Evolutionary conservation across 2,329 filamentous ascomycete genomes (phyloP), one percentile per base, ranked within the genome.

Genomic region (Pseudocercospora eumusae): DNA sequence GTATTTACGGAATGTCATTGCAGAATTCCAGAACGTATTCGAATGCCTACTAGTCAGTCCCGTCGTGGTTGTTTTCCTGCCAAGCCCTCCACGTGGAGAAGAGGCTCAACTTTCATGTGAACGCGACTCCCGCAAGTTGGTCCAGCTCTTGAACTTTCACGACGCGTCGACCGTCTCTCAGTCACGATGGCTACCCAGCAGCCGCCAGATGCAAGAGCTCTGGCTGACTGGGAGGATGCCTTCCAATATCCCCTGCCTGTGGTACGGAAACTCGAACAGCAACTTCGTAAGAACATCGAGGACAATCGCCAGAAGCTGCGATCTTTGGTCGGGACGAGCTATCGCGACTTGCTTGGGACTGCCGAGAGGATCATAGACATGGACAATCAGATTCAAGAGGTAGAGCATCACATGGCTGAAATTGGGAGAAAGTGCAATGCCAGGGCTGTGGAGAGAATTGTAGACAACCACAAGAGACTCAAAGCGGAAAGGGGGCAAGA

Each of bases 361-460:
- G 93, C 93, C 59, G 93, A 97, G 77, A 88, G 88, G n/a, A 98
- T 98, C 68, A 89, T 97, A 59, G 84, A 88, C 64, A 96, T 98
- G 91, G 89, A 91, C 68, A 78, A 77, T 42, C 87, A 93, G 73
- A 93, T 95, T 78, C 84, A 88, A 64, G 79, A 81, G 11, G 88
- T 92, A 15, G 92, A 96, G 75, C 79, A 82, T 4, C 84, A 87
- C 40, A 82, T 98, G 56, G 84, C 84, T 15, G 82, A 82, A 62
- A 88, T 96, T 79, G 91, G 91, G 50, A 84, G 85, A 45, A 85
- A 86, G 60, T 97, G 93, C 76, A 92, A 93, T 56, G 84, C 91
- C 40, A 80, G 83, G 57, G 82, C 88, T 25, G 50, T 96, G 23
- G 87, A 87, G 23, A 83, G 81, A 66, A 92, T 92, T 74, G 83